Evolutionary conservation across 306 rosid species (phyloP).

Genomic region (Vigna nakashimae): DNA sequence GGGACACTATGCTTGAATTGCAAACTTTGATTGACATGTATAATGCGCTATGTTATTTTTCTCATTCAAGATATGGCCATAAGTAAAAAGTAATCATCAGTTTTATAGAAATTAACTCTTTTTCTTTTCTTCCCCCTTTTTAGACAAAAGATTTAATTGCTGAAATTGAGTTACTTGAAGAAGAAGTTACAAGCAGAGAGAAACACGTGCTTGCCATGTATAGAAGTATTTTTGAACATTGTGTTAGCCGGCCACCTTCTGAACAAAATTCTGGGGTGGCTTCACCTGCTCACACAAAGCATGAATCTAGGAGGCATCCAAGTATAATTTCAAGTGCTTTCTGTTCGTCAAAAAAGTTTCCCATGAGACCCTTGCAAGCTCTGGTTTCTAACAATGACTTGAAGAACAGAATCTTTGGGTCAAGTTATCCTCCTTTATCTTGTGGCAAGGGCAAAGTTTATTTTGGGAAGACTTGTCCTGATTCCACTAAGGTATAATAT

Average conservation of each 20-base stretch:
- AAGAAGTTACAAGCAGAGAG: conserved; percentile 88
- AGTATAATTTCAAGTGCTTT: conserved; percentile 92
- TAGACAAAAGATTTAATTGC: conserved; percentile 85
- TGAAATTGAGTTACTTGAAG: conserved; percentile 94
- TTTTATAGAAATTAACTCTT: conserved; percentile 40
- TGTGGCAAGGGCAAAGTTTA: conserved; percentile 53
- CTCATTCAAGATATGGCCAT: background rate
- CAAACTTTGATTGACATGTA: conserved; percentile 7
- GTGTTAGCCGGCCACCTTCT: conserved; percentile 74
- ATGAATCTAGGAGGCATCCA: conserved; percentile 85
- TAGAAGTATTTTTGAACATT: conserved; percentile 78
- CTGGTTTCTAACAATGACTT: conserved; percentile 63
- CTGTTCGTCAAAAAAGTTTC: conserved; percentile 88
- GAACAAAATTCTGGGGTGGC: conserved; percentile 70
- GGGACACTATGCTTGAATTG: background rate
- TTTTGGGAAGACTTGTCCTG: conserved; percentile 52
- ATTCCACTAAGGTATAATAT: conserved; percentile 59
- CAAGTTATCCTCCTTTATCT: conserved; percentile 61
- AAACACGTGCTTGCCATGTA: conserved; percentile 86
- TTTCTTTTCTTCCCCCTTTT: conserved; percentile 20
- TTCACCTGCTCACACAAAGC: conserved; percentile 85
- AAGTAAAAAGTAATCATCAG: background rate
- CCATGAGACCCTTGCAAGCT: conserved; percentile 75
- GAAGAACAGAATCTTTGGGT: conserved; percentile 60
- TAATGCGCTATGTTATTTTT: background rate